Base-by-base conservation (phyloP, 306 rosid genomes). In the Begonia fuchsioides region DNA sequence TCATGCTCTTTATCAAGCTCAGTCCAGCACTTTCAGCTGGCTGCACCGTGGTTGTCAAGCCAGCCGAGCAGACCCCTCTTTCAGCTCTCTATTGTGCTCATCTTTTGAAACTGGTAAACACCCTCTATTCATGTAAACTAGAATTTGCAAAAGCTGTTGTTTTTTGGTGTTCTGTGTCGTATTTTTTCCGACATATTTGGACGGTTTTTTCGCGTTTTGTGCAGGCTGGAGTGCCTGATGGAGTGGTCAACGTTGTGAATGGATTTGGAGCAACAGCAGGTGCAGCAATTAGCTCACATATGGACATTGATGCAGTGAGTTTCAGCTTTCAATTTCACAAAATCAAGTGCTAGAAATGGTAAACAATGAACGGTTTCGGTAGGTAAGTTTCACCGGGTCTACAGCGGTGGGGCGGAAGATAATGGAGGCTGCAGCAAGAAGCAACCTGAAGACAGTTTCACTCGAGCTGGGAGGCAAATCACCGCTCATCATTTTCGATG, bases 401-500 rank as follows among this genome's bases (percentile, higher is more conserved):
- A 80, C 94, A 0, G 76, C 73, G 16, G 76, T 80, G 15, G 96
- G 61, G 12, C 50, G 61, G 1, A 1, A 11, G 7, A 4, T 56
- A 56, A 56, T 56, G 96, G 62, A 72, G 60, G 92, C 94, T 9
- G 87, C 96, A 43, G 93, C 93, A 26, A 68, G 7, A 41, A 87
- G 96, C 63, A 87, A 87, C 50, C 60, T 87, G 68, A 87, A 87
- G 66, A 46, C 68, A 18, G 83, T 80, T 17, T 81, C 93, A 43
- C 82, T 87, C 50, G 96, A 87, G 61, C 62, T 87, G 66, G 96
- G 94, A 60, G 96, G 94, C 52, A 87, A 87, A 59, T 87, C 96
- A 13, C 96, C 96, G 13, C 59, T 83, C 15, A 1, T 87, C 11
- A 60, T 87, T n/a, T 83, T 87, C 54, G 88, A 87, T 16, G 96